Evolutionary conservation across 768 basidiomycete genomes (phyloP).

Genomic region (Leccinum obscurum): DNA sequence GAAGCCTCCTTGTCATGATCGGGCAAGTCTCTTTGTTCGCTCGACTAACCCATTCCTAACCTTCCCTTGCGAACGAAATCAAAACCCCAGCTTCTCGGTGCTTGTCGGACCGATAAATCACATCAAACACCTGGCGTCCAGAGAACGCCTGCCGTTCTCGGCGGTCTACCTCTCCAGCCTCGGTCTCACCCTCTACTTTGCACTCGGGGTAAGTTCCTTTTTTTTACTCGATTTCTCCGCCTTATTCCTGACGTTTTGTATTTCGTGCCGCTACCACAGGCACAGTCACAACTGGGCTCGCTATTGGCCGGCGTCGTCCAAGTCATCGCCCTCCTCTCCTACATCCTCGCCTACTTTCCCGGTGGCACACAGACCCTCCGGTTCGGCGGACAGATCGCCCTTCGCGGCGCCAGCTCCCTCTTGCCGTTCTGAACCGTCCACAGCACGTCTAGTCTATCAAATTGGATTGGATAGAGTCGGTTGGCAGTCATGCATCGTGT

Average conservation of each 20-base stretch:
- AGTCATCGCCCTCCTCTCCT: conserved; percentile 81
- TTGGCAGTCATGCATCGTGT: background rate
- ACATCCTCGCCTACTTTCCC: conserved; percentile 95
- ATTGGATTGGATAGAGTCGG: background rate
- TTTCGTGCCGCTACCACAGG: conserved; percentile 39
- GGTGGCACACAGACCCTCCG: conserved; percentile 81
- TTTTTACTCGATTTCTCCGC: background rate
- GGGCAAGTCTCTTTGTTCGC: conserved; percentile 53
- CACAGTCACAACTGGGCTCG: conserved; percentile 83
- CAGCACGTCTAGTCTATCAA: background rate
- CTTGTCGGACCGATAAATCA: conserved; percentile 91
- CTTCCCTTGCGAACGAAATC: background rate
- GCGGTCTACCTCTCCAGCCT: conserved; percentile 81
- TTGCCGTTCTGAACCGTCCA: conserved; percentile 61
- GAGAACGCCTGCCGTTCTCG: conserved; percentile 84
- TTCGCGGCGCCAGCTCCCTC: conserved; percentile 82
- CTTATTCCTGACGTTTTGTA: background rate
- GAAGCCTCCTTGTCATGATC: conserved; percentile 93
- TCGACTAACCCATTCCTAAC: background rate
- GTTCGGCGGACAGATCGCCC: conserved; percentile 74
- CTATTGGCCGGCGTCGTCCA: conserved; percentile 81
- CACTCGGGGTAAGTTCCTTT: conserved; percentile 64
- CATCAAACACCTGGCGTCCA: conserved; percentile 80
- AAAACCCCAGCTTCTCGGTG: conserved; percentile 64
- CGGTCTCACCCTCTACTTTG: conserved; percentile 87